Base-by-base conservation (phyloP, 768 basidiomycete species). In the Boletus rubropictus region DNA sequence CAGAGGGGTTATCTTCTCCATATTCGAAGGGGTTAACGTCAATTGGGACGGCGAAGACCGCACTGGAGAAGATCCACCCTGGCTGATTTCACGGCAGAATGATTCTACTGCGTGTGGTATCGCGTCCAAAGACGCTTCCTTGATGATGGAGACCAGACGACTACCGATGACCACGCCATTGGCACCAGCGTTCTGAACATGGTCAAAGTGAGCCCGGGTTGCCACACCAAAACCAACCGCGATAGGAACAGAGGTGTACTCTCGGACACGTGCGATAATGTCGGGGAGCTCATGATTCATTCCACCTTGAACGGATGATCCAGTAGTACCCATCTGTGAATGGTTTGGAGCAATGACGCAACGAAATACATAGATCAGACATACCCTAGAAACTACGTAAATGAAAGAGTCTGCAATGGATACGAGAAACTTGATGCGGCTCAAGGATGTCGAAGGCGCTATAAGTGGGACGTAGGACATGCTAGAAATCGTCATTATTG, bases 201-300 rank as follows among this genome's bases (percentile, higher is more conserved):
- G 72, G 41, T 94, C 83, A 67, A 94, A 95, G 65, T 98, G 96
- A 9, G 79, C 77, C 22, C 86, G 81, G 12, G 85, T 94, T 20
- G 94, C 85, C 7, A 99, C 91, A 41, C 96, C 96, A 61, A 99
- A 99, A 7, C 96, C 96, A 50, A 98, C 95, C 3, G 92, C 95
- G 39, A 99, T 74, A 4, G 96, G 91, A 8, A 89, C 80, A 11
- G 76, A 72, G 36, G 92, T 78, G 63, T 82, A 79, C 55, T 86
- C 72, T 37, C 88, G 84, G 39, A 99, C 85, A 29, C 91, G 84
- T 20, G 78, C 70, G 42, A 99, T 80, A 54, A 97, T 85, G 50
- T 86, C 80, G 2, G 93, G 89, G 2, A 98, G 82, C 20, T 78
- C 79, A 31, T 65, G 71, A 55, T 92, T 93, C 60, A 96, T 80